Base-by-base conservation (phyloP, 768 basidiomycete genomes). In the Dacryopinax primogenitus region DNA sequence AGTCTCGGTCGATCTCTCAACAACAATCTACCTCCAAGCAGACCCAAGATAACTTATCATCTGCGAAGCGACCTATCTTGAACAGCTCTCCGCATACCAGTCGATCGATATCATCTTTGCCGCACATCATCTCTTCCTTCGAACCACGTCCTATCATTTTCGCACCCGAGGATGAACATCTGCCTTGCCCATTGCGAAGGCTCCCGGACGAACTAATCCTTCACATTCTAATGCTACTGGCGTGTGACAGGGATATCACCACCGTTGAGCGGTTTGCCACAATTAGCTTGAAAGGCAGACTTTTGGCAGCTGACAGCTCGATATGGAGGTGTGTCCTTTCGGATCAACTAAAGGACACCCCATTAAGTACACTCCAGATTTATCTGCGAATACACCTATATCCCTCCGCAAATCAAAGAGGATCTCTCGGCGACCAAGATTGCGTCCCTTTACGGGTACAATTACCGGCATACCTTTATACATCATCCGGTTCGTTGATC, bases 131-230 rank as follows among this genome's bases (percentile, higher is more conserved):
- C 4, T 13, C 51, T 58, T 13, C 51, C 6, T 58, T 58, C 26
- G 26, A 58, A 18, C 51, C 51, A 30, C 61, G 33, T 36, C 63
- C 45, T 33, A 7, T 68, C 62, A 71, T 72, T 3, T 93, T 94
- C 71, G 77, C 82, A 58, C 86, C 87, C 0, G 86, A 88, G 71
- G 81, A 86, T 63, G 88, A 92, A 71, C 76, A 76, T 44, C 77
- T 81, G 65, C 80, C 80, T 1, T 75, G 83, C 0, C 79, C 81
- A 13, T 70, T 96, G 18, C 79, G 80, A 51, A 70, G 73, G 1
- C 74, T 95, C 9, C 93, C 93, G 4, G 83, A 87, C 35, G 93
- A 96, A 73, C 70, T 95, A 12, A 70, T 95, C 33, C 75, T 90
- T 33, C 72, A 79, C 39, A 80, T 93, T 63, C 75, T 94, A n/a